Conservation (phyloP, 1,139 yeast species). For the Debaryomyces sp. region DNA sequence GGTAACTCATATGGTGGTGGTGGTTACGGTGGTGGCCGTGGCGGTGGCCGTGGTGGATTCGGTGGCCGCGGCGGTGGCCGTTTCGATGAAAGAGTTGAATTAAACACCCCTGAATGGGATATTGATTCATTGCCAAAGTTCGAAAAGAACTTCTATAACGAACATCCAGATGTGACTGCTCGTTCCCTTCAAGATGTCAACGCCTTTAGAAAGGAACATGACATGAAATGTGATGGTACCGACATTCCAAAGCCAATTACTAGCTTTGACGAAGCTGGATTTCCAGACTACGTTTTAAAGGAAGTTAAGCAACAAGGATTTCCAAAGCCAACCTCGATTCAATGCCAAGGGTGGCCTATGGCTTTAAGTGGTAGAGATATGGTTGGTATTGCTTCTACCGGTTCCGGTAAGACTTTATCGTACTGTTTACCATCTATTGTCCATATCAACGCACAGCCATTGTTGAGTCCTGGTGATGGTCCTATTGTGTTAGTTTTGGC, state of each 20-base stretch:
- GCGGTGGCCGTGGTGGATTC: constrained; percentile 32
- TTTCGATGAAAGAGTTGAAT: constrained; percentile 53
- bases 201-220: constrained; percentile 77
- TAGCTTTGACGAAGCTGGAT: constrained; percentile 92
- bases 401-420: constrained; percentile 97
- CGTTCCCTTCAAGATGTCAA: constrained; percentile 75
- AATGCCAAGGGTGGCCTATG: constrained; percentile 99
- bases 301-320: constrained; percentile 94
- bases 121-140: constrained; percentile 77
- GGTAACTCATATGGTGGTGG: constrained; percentile 33
- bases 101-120: constrained; percentile 80
- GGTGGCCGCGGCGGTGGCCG: constrained; percentile 37
- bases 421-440: constrained; percentile 97
- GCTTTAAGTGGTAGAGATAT: constrained; percentile 98
- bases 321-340: constrained; percentile 92
- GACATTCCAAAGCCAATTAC: constrained; percentile 96
- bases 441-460: constrained; percentile 97
- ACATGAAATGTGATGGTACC: constrained; percentile 82
- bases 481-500: constrained; percentile 95
- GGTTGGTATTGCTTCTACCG: constrained; percentile 98
- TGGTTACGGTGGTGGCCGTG: constrained; percentile 25
- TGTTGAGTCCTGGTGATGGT: constrained; percentile 91
- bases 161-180: constrained; percentile 73
- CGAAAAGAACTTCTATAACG: constrained; percentile 92
- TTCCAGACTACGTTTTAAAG: constrained; percentile 87